Percentiles rank a stretch among this genome's conserved stretches.
These are phyloP conservation scores for Magnusiomyces ingens DNA, from an alignment of 1,139 yeast species.

Conservation along the genomic window DNA sequence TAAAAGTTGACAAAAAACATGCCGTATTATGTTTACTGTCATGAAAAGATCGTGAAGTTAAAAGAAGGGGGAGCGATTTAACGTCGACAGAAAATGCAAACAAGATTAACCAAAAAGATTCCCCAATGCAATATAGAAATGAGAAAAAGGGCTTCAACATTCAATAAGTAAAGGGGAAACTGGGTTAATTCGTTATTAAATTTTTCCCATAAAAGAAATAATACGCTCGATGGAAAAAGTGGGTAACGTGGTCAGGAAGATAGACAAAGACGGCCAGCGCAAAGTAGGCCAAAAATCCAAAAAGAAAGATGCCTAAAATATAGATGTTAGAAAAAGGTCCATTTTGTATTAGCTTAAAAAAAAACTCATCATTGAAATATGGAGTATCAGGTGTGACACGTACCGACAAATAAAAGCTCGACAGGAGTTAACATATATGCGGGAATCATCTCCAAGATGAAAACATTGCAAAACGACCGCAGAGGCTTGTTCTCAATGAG, in stretches of 20 bases:
- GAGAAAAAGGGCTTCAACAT: not conserved
- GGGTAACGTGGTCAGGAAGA: constrained; percentile 24
- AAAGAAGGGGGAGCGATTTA: not conserved
- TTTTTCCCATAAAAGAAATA: constrained; percentile 24
- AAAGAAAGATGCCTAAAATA: constrained; percentile 16
- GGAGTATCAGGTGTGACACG: constrained; percentile 11
- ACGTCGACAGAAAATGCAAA: not conserved
- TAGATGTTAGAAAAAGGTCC: constrained; percentile 1
- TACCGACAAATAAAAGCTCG: constrained; percentile 22
- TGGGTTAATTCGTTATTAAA: constrained; percentile 8
- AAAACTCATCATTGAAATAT: constrained; percentile 3
- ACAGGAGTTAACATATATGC: constrained; percentile 24
- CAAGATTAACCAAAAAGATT: no score
- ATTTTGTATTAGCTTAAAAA: constrained; percentile 8
- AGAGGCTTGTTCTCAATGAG: constrained; percentile 8
- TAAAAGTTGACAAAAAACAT: not conserved
- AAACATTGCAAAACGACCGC: constrained; percentile 14
- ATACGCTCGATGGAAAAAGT: constrained; percentile 21
- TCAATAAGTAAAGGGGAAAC: not conserved
- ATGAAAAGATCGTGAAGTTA: not conserved
- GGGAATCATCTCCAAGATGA: constrained; percentile 24
- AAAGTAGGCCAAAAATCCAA: constrained; percentile 16
- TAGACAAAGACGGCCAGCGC: constrained; percentile 23
- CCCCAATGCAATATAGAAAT: no score
- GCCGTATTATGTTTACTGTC: not conserved